phyloP scores from a whole-genome alignment of 352 stramenopile species.

The Aphanomyces cochlioides region DNA sequence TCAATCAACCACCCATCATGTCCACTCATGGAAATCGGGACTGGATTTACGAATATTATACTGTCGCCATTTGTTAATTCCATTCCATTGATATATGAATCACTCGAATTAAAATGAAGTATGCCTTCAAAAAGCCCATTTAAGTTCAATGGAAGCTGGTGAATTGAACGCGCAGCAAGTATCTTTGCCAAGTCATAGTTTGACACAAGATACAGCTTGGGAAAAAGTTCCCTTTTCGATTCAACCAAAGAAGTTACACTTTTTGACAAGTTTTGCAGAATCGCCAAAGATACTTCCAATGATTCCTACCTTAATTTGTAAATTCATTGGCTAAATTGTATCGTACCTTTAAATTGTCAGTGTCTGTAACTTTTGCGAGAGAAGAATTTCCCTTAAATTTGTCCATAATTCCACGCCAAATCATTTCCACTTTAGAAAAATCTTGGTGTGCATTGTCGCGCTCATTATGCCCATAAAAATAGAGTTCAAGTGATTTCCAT shows the following conservation, averaged over 20 bases:
- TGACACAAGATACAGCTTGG: constrained; percentile 20
- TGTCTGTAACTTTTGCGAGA: constrained; percentile 18
- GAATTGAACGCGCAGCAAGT: not conserved
- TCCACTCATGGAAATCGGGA: not conserved
- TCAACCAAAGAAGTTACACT: not conserved
- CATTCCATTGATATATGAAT: not conserved
- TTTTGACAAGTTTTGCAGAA: constrained; percentile 1
- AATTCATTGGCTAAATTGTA: not conserved
- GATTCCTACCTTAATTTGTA: constrained; percentile 7
- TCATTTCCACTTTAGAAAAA: constrained; percentile 16
- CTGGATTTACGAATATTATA: not conserved
- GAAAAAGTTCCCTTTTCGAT: not conserved
- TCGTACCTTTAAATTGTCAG: constrained; percentile 26
- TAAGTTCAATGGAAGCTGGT: not conserved
- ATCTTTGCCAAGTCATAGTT: not conserved
- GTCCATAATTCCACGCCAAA: constrained; percentile 12
- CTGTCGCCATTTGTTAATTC: not conserved
- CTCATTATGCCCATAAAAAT: constrained; percentile 11
- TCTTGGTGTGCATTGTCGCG: constrained; percentile 4
- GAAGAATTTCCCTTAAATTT: constrained; percentile 12
- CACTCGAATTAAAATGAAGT: not conserved
- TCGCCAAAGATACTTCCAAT: constrained; percentile 15
- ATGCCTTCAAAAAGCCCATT: constrained; percentile 24
- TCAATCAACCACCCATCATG: constrained; percentile 17
- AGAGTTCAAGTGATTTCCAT: constrained; percentile 13